Conservation (phyloP, 345 rosid genomes). For the Aegle marmelos region DNA sequence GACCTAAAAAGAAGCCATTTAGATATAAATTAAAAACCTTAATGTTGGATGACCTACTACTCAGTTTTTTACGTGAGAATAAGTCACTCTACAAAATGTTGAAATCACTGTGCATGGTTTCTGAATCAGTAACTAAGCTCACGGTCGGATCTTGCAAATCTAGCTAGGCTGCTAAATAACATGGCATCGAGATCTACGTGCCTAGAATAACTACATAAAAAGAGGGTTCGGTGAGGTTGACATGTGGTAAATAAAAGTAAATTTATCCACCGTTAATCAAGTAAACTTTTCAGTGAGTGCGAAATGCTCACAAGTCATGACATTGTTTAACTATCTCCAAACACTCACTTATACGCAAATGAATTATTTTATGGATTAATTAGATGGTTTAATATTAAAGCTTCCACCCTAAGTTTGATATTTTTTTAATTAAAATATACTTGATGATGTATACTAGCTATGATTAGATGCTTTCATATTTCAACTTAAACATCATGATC, state of each 20-base stretch:
- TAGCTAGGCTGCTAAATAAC: neutral
- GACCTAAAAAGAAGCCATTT: constrained; percentile 27
- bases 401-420: neutral
- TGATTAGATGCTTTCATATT: constrained; percentile 1
- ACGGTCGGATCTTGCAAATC: constrained; percentile 5
- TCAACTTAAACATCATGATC: constrained; percentile 2
- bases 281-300: neutral
- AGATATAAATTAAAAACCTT: constrained; percentile 13
- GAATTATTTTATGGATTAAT: neutral
- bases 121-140: neutral
- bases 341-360: neutral
- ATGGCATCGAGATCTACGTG: neutral
- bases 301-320: constrained; percentile 3
- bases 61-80: constrained; percentile 10
- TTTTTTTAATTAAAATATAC: neutral
- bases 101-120: neutral
- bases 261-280: neutral
- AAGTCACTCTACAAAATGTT: constrained; percentile 4
- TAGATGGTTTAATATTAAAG: neutral
- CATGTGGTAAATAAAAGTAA: neutral
- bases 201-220: neutral
- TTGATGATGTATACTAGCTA: neutral
- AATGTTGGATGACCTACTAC: constrained; percentile 27
- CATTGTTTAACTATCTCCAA: constrained; percentile 11
- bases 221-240: neutral